Evolutionary conservation across 352 stramenopile species (phyloP), one percentile per base, ranked within the genome.

Genomic region (Phytophthora fragariae): DNA sequence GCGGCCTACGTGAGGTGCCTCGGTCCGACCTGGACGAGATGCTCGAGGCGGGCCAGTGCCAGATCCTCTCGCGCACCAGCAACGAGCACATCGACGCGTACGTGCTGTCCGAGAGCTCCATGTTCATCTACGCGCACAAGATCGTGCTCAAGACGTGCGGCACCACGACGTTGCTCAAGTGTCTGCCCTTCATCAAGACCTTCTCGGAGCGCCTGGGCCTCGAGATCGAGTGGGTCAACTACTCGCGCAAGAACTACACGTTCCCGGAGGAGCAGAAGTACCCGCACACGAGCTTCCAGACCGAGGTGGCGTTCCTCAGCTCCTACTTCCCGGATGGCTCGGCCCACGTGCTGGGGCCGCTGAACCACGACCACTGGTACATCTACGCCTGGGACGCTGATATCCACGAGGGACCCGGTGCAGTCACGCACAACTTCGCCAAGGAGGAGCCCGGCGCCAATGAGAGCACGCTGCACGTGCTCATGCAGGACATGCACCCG

Each of bases 111-210:
- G 96, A 98, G 81, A 99, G 93, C 50, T 99, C 93, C 31, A 92
- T 99, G 62, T 99, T 99, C 77, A 93, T 99, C 31, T 99, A 99
- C 80, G 89, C 96, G 8, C 95, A 99, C 90, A 99, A 99, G 82
- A 82, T 99, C 47, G 96, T 99, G 24, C 96, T 99, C 72, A 99
- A 99, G 88, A 99, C 98, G 39, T 99, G 98, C 82, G 98, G 98
- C 55, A 99, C 98, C 6, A 99, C 98, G 12, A 99, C 98, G 57
- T 90, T 99, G 57, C 89, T 99, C 46, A 93, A 97, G 70, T 96
- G 84, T 70, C 77, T 99, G 61, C 86, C 86, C 15, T 93, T 91
- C 56, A 85, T 99, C 59, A 82, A 97, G 59, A 82, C 94, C 53
- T 93, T 88, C 62, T 83, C 87, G 33, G 76, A 94, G 57, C 78